Evolutionary conservation across 495 filamentous ascomycete species (phyloP).

Genomic region (Trichoderma erinaceum): DNA sequence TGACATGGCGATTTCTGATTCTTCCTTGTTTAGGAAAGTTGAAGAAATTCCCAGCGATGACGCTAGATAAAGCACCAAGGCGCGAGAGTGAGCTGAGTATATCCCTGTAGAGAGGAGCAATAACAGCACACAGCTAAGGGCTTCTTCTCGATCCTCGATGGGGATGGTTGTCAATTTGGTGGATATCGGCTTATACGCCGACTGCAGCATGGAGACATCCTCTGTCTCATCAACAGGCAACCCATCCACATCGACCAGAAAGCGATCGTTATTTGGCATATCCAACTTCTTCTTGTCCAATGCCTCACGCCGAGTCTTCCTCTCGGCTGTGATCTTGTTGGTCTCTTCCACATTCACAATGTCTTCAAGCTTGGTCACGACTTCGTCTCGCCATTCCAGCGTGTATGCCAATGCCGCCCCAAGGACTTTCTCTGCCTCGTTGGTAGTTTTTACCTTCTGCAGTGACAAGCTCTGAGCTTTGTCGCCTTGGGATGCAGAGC

Average conservation of each 20-base stretch:
- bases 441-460: conserved; percentile 21
- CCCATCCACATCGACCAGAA: conserved; percentile 19
- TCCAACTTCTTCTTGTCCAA: conserved; percentile 22
- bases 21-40: conserved; percentile 55
- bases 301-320: conserved; percentile 29
- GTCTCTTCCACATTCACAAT: conserved; percentile 32
- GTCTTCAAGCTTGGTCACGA: conserved; percentile 32
- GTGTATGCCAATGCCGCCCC: conserved; percentile 35
- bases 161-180: conserved; percentile 36
- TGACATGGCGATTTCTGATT: conserved; percentile 64
- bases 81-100: conserved; percentile 65
- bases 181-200: conserved; percentile 40
- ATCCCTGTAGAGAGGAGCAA: conserved; percentile 64
- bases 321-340: conserved; percentile 30
- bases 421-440: conserved; percentile 29
- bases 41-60: conserved; percentile 59
- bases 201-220: conserved; percentile 31
- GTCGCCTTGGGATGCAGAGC: conserved; percentile 19
- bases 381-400: conserved; percentile 35
- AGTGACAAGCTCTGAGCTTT: conserved; percentile 16
- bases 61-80: conserved; percentile 57
- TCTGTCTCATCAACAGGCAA: conserved; percentile 19
- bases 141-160: conserved; percentile 38
- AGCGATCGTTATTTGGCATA: conserved; percentile 17
- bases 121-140: conserved; percentile 57